These are phyloP conservation scores for Agaricales sp. DNA, from an alignment of 1,284 basidiomycete genomes.

Conservation along the genomic window DNA sequence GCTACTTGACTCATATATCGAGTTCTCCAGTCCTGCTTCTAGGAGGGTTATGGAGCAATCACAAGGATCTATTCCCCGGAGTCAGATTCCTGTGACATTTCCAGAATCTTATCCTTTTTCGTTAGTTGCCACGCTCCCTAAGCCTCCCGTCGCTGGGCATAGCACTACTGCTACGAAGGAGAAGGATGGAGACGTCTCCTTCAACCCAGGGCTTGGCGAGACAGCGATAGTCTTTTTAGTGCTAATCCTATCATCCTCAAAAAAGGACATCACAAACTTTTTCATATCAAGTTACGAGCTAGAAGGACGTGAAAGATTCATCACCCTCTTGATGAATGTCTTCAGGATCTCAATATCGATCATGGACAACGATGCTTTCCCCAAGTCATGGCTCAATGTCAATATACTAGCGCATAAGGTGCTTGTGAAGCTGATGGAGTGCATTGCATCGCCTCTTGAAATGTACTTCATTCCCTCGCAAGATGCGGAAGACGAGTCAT, in stretches of 20 bases:
- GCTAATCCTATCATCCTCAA: slow-evolving; percentile 72
- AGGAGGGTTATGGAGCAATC: slow-evolving; percentile 63
- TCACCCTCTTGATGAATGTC: slow-evolving; percentile 62
- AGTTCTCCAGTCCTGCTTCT: slow-evolving; percentile 64
- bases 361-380: slow-evolving; percentile 83
- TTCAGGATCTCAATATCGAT: slow-evolving; percentile 82
- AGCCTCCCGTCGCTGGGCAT: slow-evolving; percentile 34
- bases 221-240: slow-evolving; percentile 80
- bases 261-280: slow-evolving; percentile 71
- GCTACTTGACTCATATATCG: slow-evolving; percentile 80
- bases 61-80: slow-evolving; percentile 52
- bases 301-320: slow-evolving; percentile 75
- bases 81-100: slow-evolving; percentile 73
- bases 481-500: slow-evolving; percentile 43
- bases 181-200: slow-evolving; percentile 36
- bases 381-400: slow-evolving; percentile 87
- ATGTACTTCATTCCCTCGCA: slow-evolving; percentile 74
- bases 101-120: slow-evolving; percentile 93
- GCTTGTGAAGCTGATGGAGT: slow-evolving; percentile 81
- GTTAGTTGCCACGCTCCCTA: slow-evolving; percentile 60
- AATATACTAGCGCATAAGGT: slow-evolving; percentile 87
- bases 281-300: slow-evolving; percentile 76
- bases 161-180: slow-evolving; percentile 22
- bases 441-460: slow-evolving; percentile 70
- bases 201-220: slow-evolving; percentile 81